A percentile compares a stretch with the other conserved stretches of the same genome.
Evolutionary conservation across 345 rosid species (phyloP).

Genomic region (Microthlaspi erraticum): DNA sequence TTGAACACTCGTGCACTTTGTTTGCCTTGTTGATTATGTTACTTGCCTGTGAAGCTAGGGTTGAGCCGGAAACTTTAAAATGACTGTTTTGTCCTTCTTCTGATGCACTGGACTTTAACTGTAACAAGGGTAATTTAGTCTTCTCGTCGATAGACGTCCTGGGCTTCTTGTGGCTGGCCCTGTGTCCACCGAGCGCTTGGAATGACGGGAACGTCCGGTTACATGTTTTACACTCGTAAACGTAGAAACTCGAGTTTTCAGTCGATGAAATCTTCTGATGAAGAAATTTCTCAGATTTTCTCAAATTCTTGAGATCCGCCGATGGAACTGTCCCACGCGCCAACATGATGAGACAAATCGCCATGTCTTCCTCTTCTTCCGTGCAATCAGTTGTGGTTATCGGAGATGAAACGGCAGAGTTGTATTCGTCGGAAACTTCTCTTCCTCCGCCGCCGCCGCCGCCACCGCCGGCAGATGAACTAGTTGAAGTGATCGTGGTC

Average conservation of each 20-base stretch:
- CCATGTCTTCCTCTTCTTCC: constrained; percentile 92
- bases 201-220: constrained; percentile 84
- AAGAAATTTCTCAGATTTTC: constrained; percentile 47
- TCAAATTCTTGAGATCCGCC: constrained; percentile 37
- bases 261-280: constrained; percentile 34
- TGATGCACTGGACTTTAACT: constrained; percentile 10
- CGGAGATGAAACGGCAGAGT: constrained; percentile 52
- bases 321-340: constrained; percentile 56
- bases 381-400: constrained; percentile 50
- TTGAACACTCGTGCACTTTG: constrained; percentile 90
- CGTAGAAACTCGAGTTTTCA: constrained; percentile 58
- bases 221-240: constrained; percentile 93
- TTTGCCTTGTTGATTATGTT: constrained; percentile 41
- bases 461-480: constrained; percentile 56
- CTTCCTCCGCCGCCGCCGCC: constrained; percentile 42
- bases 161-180: constrained; percentile 92
- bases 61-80: constrained; percentile 34
- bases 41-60: constrained; percentile 51
- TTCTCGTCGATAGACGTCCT: constrained; percentile 47
- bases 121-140: constrained; percentile 29
- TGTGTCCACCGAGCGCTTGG: constrained; percentile 97
- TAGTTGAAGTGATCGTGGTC: constrained; percentile 48
- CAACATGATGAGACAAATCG: constrained; percentile 80
- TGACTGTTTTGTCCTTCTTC: constrained; percentile 40
- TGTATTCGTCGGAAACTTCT: constrained; percentile 41